phyloP scores from a whole-genome alignment of 192 early-diverging fungal species.

The Rhizoclosmatium sp. region DNA sequence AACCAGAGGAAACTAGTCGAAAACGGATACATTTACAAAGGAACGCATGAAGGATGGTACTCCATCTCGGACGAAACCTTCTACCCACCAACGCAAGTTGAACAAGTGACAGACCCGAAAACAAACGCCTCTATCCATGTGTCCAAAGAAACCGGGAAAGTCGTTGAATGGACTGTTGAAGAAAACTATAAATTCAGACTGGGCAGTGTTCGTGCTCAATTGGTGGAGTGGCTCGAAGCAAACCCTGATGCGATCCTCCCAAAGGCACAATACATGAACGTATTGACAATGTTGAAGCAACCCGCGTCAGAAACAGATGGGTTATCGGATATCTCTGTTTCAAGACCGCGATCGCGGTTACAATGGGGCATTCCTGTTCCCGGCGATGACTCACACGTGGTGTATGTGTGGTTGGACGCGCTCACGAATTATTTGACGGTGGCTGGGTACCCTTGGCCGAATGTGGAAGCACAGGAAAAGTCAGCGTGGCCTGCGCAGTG shows the following conservation, averaged over 20 bases:
- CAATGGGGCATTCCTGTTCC: constrained; percentile 95
- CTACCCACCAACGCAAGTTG: constrained; percentile 77
- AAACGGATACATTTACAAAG: constrained; percentile 88
- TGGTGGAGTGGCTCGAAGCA: constrained; percentile 74
- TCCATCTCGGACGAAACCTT: constrained; percentile 95
- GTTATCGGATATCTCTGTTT: constrained; percentile 85
- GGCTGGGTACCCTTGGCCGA: constrained; percentile 80
- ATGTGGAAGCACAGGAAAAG: constrained; percentile 20
- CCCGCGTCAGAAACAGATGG: constrained; percentile 10
- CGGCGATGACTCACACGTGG: constrained; percentile 82
- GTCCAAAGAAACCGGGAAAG: constrained; percentile 83
- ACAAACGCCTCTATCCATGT: constrained; percentile 58
- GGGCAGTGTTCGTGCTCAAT: constrained; percentile 62
- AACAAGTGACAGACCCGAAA: constrained; percentile 59
- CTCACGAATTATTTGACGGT: constrained; percentile 92
- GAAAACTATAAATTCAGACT: constrained; percentile 95
- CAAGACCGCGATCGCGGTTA: constrained; percentile 77
- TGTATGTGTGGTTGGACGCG: constrained; percentile 99
- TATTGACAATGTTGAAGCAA: constrained; percentile 29
- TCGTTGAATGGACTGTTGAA: constrained; percentile 89
- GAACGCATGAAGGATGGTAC: constrained; percentile 93
- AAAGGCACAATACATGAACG: constrained; percentile 49
- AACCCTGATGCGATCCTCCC: constrained; percentile 78
- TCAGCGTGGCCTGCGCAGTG: constrained; percentile 74
- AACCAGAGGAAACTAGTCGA: constrained; percentile 64